phyloP scores from a whole-genome alignment of 108 stramenopile species.

The Pseudonitzschia multiseries region DNA sequence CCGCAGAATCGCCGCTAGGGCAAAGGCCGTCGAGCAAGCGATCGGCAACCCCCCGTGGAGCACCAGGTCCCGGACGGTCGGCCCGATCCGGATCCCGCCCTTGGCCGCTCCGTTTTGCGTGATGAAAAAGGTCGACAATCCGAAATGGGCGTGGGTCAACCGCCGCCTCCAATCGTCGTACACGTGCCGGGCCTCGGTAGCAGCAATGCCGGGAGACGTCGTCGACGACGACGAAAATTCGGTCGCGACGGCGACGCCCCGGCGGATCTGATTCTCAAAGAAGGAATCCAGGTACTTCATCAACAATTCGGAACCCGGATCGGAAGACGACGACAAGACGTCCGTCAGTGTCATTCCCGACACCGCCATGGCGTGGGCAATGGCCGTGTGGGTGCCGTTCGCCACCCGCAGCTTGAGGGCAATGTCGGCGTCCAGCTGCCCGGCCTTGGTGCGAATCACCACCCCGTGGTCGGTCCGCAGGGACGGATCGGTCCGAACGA shows the following conservation, averaged over 20 bases:
- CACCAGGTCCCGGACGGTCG: constrained; percentile 68
- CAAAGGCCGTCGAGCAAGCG: constrained; percentile 67
- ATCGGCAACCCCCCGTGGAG: background rate
- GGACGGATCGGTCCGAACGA: constrained; percentile 19
- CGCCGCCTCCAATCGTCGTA: constrained; percentile 84
- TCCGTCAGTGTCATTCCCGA: constrained; percentile 20
- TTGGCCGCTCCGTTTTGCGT: constrained; percentile 90
- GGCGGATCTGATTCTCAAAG: constrained; percentile 72
- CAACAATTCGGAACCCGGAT: constrained; percentile 11
- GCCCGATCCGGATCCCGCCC: constrained; percentile 81
- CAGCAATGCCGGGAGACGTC: background rate
- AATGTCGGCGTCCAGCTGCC: constrained; percentile 70
- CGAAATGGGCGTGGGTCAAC: constrained; percentile 82
- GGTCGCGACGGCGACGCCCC: constrained; percentile 17
- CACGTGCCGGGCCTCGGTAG: constrained; percentile 50
- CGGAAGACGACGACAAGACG: constrained; percentile 38
- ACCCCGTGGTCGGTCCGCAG: constrained; percentile 28
- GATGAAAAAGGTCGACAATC: constrained; percentile 88
- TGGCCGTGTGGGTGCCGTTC: constrained; percentile 91
- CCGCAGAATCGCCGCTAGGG: constrained; percentile 78
- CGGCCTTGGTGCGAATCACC: constrained; percentile 39
- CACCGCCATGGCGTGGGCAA: constrained; percentile 82
- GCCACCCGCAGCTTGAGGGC: constrained; percentile 86
- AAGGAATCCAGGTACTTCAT: constrained; percentile 71
- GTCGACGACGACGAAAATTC: background rate